phyloP scores from a whole-genome alignment of 257 asterid species.

The Nicotiana attenuata region DNA sequence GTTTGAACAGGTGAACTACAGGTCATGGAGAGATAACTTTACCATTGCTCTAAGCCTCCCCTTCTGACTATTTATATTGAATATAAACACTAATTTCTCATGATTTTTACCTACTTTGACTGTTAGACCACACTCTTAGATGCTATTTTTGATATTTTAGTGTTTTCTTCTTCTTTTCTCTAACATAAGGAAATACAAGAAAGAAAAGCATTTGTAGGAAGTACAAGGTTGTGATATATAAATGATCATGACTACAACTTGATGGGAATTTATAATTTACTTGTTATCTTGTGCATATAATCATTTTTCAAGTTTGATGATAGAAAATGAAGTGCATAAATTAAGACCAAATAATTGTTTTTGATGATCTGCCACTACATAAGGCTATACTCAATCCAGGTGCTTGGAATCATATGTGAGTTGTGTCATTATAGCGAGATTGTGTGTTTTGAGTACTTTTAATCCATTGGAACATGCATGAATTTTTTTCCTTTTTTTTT shows the following conservation, averaged over 20 bases:
- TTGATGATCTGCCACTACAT: constrained; percentile 1
- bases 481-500: neutral
- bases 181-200: neutral
- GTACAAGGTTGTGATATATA: neutral
- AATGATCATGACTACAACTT: constrained; percentile 15
- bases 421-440: neutral
- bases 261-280: constrained; percentile 8
- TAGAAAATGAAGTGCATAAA: constrained; percentile 4
- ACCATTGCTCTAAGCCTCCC: too few species aligned
- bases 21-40: too few species aligned
- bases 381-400: constrained; percentile 9
- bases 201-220: neutral
- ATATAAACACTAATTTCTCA: too few species aligned
- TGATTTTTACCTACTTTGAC: too few species aligned
- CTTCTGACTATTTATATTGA: too few species aligned
- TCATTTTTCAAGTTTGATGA: neutral
- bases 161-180: neutral
- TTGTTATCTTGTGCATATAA: neutral
- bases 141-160: neutral
- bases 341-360: constrained; percentile 12
- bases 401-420: neutral
- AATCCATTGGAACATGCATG: too few species aligned
- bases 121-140: too few species aligned
- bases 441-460: neutral
- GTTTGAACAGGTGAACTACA: too few species aligned